These are phyloP conservation scores for Cubamyces lactineus DNA, from an alignment of 768 basidiomycete genomes.

Conservation along the genomic window DNA sequence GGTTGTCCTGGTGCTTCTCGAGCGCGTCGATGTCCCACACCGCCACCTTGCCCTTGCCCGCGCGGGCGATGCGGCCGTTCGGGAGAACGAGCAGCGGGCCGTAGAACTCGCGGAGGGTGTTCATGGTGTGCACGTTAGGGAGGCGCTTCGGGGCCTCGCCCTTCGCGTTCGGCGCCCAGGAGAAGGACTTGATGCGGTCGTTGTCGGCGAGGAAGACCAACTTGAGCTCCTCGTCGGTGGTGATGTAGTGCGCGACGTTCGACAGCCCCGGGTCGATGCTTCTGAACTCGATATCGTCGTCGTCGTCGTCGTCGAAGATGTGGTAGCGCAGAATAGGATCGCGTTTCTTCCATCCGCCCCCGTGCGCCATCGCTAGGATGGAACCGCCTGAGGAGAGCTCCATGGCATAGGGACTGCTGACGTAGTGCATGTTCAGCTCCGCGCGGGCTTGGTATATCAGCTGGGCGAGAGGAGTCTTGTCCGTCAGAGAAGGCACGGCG, in stretches of 20 bases:
- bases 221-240: slow-evolving; percentile 38
- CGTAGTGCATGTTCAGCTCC: slow-evolving; percentile 32
- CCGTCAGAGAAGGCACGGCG: slow-evolving; percentile 18
- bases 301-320: slow-evolving; percentile 23
- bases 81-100: slow-evolving; percentile 40
- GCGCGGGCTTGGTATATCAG: slow-evolving; percentile 40
- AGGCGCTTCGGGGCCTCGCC: not conserved
- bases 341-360: slow-evolving; percentile 41
- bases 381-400: slow-evolving; percentile 29
- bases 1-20: slow-evolving; percentile 33
- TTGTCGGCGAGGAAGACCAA: slow-evolving; percentile 42
- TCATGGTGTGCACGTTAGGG: slow-evolving; percentile 40
- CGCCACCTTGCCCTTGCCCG: slow-evolving; percentile 37
- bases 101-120: slow-evolving; percentile 19
- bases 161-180: slow-evolving; percentile 28
- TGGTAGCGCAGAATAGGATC: slow-evolving; percentile 34
- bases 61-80: slow-evolving; percentile 35
- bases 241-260: slow-evolving; percentile 26
- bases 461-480: slow-evolving; percentile 31
- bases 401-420: slow-evolving; percentile 23
- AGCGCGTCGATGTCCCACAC: slow-evolving; percentile 43
- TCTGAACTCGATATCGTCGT: slow-evolving; percentile 2
- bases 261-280: slow-evolving; percentile 27
- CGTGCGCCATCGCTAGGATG: slow-evolving; percentile 30
- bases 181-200: slow-evolving; percentile 42